Base-by-base conservation (phyloP, 305 asterid genomes). In the Striga hermonthica region DNA sequence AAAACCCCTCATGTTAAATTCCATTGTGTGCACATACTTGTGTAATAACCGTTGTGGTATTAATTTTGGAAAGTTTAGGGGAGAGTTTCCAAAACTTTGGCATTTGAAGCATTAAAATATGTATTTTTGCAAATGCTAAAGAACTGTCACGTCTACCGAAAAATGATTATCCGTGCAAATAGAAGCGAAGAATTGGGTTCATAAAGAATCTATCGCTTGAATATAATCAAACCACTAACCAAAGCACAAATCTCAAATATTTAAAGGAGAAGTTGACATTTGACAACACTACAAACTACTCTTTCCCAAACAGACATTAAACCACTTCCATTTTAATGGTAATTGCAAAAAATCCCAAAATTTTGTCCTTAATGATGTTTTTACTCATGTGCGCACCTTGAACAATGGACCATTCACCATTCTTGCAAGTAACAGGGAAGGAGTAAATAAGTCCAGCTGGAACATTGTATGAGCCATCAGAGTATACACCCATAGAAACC, bases 401-500 rank as follows among this genome's bases (percentile, higher is more conserved):
- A 60, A 92, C 98, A 63, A 92, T 87, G 9, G 82, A 72, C 98
- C 98, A 92, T 77, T 87, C 96, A 69, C 97, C 98, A 65, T 92
- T 86, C 74, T 84, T 82, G 85, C 98, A 87, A 55, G 90, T 87
- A 14, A 92, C 91, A 4, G 97, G 96, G 80, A 92, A 89, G 67
- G 97, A 92, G 50, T 84, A 89, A 49, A 92, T 84, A 28, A 91
- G 89, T 54, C 98, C 98, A 13, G 95, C 66, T 38, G 96, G 97
- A 61, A 91, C 94, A 65, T 82, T 74, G 85, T 89, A 91, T 39
- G 96, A 91, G 68, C 97, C 95, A 79, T 91, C 97, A 62, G 98
- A 89, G 82, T 89, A 87, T 35, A 89, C 98, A 64, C 97, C 97
- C 98, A 89, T 92, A 3, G 98, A 92, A 65, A 92, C 96, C 80